Percentiles rank a stretch among this genome's conserved stretches.
These are phyloP conservation scores for Penicillium sp. DNA, from an alignment of 2,329 filamentous ascomycete species.

Conservation along the genomic window DNA sequence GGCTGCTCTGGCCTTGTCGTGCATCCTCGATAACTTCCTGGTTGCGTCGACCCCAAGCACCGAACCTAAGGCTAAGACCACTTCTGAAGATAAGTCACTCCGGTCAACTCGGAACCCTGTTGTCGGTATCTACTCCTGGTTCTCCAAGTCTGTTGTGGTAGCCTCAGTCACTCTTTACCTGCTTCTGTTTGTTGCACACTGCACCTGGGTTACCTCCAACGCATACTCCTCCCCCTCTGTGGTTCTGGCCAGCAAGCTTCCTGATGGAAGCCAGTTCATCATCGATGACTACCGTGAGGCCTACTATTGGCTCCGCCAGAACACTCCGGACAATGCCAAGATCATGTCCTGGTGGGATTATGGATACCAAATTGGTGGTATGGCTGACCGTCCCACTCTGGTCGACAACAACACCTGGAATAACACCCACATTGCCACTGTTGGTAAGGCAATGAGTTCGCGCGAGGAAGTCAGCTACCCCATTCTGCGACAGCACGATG, in stretches of 20 bases:
- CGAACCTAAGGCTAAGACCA: conserved; percentile 41
- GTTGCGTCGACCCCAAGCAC: conserved; percentile 61
- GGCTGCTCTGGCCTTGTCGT: conserved; percentile 82
- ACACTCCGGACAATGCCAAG: conserved; percentile 91
- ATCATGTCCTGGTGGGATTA: conserved; percentile 99
- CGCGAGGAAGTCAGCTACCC: conserved; percentile 97
- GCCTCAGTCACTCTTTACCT: conserved; percentile 74
- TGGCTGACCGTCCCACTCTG: conserved; percentile 94
- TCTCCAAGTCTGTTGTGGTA: conserved; percentile 79
- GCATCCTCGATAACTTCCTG: conserved; percentile 85
- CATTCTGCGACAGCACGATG: conserved; percentile 97
- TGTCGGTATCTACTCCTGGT: conserved; percentile 77
- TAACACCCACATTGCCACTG: conserved; percentile 98
- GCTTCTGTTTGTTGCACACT: conserved; percentile 91
- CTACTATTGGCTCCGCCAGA: conserved; percentile 98
- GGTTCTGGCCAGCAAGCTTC: conserved; percentile 85
- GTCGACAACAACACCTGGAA: conserved; percentile 99
- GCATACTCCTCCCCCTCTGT: conserved; percentile 98
- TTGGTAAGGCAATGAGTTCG: conserved; percentile 98
- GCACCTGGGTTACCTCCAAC: conserved; percentile 99
- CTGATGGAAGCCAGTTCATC: conserved; percentile 95
- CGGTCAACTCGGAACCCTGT: conserved; percentile 70
- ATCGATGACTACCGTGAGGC: conserved; percentile 99
- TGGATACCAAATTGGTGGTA: conserved; percentile 98
- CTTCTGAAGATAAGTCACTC: conserved; percentile 49